Evolutionary conservation across 108 stramenopile genomes (phyloP), one percentile per base, ranked within the genome.

Genomic region (Conticribra guillardii): DNA sequence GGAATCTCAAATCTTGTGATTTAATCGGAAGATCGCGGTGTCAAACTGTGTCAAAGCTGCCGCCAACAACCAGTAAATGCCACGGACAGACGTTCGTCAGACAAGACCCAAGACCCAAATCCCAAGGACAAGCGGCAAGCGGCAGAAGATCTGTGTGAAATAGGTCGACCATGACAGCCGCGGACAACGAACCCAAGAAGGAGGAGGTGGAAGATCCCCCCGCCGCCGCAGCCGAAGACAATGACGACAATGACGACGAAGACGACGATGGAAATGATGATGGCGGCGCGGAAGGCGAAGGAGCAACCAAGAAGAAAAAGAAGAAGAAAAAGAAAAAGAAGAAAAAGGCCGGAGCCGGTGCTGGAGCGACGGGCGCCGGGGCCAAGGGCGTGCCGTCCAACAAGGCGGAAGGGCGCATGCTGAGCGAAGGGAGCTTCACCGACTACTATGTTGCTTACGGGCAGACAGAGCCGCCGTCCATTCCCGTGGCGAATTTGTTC

Each of bases 381-480:
- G 16, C 49, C 14, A 75, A 80, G 31, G 84, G 83, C 52, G 79
- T 76, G 37, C 90, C 93, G 11, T 85, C 79, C 46, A 72, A 79
- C 46, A 95, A 92, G 63, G 84, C 87, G n/a, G 87, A 89, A 16
- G 81, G 84, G 34, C 74, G 77, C 5, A 88, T 95, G 50, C 79
- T 94, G 29, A 83, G 89, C 51, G 88, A 83, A 2, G 96, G 85
- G 7, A 84, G 85, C 60, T 97, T 93, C 73, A 95, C 94, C 1
- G 97, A 99, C 64, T 97, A 90, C 75, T 96, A 97, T 65, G 87
- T 93, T 22, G 80, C 87, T 44, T 85, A 96, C 52, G 98, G 97
- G 15, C 99, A 99, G 84, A 98, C 99, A 0, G 88, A 96, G 24
- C 97, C 97, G 19, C 99, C 99, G 11, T 87, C 99, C 45, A 96